Evolutionary conservation across 257 asterid genomes (phyloP).

Genomic region (Solanum tacnaense): DNA sequence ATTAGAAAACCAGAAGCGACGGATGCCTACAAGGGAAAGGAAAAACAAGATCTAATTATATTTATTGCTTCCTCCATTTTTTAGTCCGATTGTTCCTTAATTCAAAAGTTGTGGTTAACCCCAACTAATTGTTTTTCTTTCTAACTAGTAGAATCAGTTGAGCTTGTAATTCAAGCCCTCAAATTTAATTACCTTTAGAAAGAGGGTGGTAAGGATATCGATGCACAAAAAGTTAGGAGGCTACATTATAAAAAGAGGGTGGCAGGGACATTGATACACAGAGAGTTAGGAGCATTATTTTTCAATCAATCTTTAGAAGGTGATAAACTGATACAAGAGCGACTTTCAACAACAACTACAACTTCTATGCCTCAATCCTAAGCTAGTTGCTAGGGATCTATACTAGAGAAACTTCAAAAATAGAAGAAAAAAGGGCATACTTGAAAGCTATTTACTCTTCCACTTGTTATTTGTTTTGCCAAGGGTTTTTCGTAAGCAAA

Average conservation of each 20-base stretch:
- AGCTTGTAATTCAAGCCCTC: background rate
- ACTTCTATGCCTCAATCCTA: background rate
- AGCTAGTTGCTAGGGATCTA: background rate
- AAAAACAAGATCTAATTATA: background rate
- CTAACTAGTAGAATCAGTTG: background rate
- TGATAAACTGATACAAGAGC: background rate
- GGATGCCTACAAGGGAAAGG: background rate
- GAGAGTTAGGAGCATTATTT: background rate
- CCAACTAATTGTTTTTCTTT: background rate
- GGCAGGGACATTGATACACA: background rate
- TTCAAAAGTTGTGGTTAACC: background rate
- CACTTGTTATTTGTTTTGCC: background rate
- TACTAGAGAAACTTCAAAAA: background rate
- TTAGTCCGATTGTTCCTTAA: background rate
- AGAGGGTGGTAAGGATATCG: background rate
- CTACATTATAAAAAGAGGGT: background rate
- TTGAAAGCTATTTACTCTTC: background rate
- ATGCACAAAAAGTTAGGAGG: background rate
- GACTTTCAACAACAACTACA: background rate
- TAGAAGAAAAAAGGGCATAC: background rate
- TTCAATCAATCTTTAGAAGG: background rate
- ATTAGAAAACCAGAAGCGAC: background rate
- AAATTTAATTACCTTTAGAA: background rate
- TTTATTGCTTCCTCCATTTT: background rate
- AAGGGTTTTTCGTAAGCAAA: background rate